Conservation (phyloP, 257 asterid species). For the Solanum etuberosum region DNA sequence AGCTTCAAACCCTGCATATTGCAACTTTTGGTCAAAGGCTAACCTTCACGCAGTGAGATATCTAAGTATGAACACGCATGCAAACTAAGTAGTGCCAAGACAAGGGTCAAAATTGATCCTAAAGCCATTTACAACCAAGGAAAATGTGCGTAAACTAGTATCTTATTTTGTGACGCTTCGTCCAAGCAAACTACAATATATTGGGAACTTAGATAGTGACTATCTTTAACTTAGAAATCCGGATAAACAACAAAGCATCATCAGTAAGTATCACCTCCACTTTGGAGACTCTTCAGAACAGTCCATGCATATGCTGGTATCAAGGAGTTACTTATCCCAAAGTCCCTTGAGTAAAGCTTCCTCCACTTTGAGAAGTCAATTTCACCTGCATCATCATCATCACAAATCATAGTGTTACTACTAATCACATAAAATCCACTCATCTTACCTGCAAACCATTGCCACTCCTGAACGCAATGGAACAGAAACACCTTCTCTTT, state of each 20-base stretch:
- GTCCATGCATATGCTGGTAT: constrained; percentile 42
- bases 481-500: neutral
- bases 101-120: neutral
- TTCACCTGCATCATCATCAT: constrained; percentile 24
- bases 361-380: constrained; percentile 46
- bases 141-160: neutral
- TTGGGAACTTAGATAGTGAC: neutral
- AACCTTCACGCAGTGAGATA: neutral
- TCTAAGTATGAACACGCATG: neutral
- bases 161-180: neutral
- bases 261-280: constrained; percentile 33
- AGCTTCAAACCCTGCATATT: constrained; percentile 59
- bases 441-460: neutral
- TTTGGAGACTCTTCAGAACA: constrained; percentile 41
- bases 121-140: neutral
- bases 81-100: neutral
- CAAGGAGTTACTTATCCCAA: constrained; percentile 49
- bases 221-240: neutral
- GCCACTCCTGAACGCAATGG: neutral
- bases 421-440: neutral
- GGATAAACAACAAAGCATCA: neutral
- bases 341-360: constrained; percentile 46
- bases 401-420: constrained; percentile 3
- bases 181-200: neutral
- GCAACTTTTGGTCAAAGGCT: neutral